Evolutionary conservation across 1,284 basidiomycete genomes (phyloP), one percentile per base, ranked within the genome.

Genomic region (Waitea zeae): DNA sequence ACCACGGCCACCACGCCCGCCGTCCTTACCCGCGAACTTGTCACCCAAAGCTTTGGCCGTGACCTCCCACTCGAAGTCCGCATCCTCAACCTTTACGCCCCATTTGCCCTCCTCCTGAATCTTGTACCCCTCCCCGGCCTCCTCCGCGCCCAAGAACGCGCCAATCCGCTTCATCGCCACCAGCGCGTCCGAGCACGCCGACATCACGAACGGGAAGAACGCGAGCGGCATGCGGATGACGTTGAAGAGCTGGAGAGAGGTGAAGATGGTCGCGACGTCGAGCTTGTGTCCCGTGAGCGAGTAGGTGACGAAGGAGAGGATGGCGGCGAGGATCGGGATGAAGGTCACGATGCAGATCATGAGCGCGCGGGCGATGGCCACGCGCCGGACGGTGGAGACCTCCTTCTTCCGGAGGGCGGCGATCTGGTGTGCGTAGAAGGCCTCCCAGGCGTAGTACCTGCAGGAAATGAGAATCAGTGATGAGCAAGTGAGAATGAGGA

Each of bases 261-360:
- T 67, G 53, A 88, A 88, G 40, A 87, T 76, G 43, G 67, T 62
- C 2, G 77, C 74, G 5, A 80, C 57, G 43, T 74, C 66, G 26
- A 86, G 64, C 2, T 61, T 45, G 48, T 84, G 73, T 2, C 74
- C 72, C 18, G 60, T 70, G 11, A 75, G 53, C 1, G 66, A 62
- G 47, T 83, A 86, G 0, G 77, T 76, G 46, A 87, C 70, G 49
- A 88, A 84, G 3, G 80, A 75, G 36, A 87, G 50, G 17, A 86
- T 62, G 2, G 77, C 65, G 1, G 79, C 79, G 12, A 81, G 46
- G 9, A 76, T 60, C 0, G 82, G 82, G 4, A 78, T 53, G 35
- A 76, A 62, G 1, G 64, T 65, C 20, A 76, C 61, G 20, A 70
- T 46, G 1, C 70, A 69, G 40, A 77, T 63, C 27, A 75, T 52